Evolutionary conservation across 768 basidiomycete genomes (phyloP).

Genomic region (Phanerochaete sordida): DNA sequence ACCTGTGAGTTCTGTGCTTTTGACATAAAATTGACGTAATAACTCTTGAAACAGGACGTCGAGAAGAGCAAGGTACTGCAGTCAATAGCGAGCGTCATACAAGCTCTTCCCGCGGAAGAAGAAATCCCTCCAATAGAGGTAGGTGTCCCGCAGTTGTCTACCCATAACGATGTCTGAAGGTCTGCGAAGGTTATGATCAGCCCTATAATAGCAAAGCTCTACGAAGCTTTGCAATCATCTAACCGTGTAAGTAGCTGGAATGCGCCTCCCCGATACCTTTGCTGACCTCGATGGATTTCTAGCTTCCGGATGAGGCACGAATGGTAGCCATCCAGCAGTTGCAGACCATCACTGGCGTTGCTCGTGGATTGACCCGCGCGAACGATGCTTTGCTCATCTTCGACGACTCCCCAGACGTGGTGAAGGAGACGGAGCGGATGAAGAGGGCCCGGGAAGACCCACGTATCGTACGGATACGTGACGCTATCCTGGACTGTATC

Average conservation of each 20-base stretch:
- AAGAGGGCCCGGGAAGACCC: slow-evolving; percentile 61
- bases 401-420: slow-evolving; percentile 50
- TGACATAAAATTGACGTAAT: background rate
- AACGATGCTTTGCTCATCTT: slow-evolving; percentile 63
- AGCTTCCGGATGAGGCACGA: slow-evolving; percentile 77
- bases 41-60: slow-evolving; percentile 52
- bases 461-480: slow-evolving; percentile 58
- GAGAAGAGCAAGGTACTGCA: slow-evolving; percentile 91
- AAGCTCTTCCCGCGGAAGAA: slow-evolving; percentile 78
- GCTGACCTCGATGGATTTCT: background rate
- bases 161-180: background rate
- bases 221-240: slow-evolving; percentile 55
- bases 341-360: slow-evolving; percentile 79
- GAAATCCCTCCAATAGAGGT: slow-evolving; percentile 79
- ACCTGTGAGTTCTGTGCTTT: slow-evolving; percentile 48
- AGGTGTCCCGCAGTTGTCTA: slow-evolving; percentile 16
- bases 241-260: slow-evolving; percentile 38
- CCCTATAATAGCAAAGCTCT: slow-evolving; percentile 70
- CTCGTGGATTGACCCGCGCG: slow-evolving; percentile 80
- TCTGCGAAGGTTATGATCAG: slow-evolving; percentile 60
- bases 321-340: slow-evolving; percentile 65
- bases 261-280: background rate
- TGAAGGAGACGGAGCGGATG: slow-evolving; percentile 51
- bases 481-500: slow-evolving; percentile 60
- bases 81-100: slow-evolving; percentile 90